Evolutionary conservation across 1,139 yeast species (phyloP).

Genomic region (Debaryomyces udenii): DNA sequence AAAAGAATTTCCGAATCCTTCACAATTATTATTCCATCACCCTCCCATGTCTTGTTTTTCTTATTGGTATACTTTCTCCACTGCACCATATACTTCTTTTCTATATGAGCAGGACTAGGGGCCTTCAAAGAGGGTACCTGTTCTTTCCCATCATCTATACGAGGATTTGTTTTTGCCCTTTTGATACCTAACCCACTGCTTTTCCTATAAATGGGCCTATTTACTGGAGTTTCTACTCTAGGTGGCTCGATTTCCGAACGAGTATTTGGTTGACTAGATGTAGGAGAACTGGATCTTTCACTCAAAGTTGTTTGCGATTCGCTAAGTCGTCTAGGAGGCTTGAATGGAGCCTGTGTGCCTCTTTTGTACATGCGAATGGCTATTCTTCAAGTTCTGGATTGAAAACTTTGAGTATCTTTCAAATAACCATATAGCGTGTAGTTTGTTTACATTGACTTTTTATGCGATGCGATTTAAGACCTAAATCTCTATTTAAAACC

Average conservation of each 20-base stretch:
- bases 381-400: not conserved
- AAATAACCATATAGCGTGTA: not conserved
- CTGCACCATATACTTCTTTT: conserved; percentile 42
- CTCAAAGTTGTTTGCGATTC: conserved; percentile 1
- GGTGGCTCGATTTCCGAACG: not conserved
- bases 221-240: not conserved
- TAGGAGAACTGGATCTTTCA: conserved; percentile 1
- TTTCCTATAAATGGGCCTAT: conserved; percentile 1
- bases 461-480: not conserved
- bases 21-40: conserved; percentile 66
- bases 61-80: conserved; percentile 74
- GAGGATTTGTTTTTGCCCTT: conserved; percentile 3
- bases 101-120: not conserved
- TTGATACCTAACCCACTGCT: not conserved
- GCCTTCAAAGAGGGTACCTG: not conserved
- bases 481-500: not conserved
- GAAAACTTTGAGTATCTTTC: no score
- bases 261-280: not conserved
- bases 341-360: conserved; percentile 37
- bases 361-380: conserved; percentile 21
- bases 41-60: conserved; percentile 94
- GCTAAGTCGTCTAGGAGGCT: conserved; percentile 34
- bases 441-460: not conserved
- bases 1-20: conserved; percentile 15
- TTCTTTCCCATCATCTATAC: not conserved